A percentile compares a stretch with the other conserved stretches of the same genome.
Conservation (phyloP, 2,329 filamentous ascomycete species). For the Colletotrichum somersetense region DNA sequence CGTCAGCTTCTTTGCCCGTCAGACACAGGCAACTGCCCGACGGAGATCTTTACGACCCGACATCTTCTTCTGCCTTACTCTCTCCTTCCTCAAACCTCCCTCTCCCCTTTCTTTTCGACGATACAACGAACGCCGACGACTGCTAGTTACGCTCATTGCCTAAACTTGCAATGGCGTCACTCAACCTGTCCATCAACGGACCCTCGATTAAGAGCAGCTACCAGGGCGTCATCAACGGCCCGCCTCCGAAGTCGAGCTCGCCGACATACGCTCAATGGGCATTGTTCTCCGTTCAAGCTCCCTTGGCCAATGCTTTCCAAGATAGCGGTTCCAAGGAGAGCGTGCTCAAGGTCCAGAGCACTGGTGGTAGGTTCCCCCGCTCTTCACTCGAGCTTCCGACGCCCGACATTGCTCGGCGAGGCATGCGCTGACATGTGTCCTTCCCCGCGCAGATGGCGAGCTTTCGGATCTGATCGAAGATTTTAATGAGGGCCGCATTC, state of each 20-base stretch:
- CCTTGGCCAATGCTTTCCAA: constrained; percentile 93
- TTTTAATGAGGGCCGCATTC: constrained; percentile 95
- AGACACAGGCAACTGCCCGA: constrained; percentile 40
- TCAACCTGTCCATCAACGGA: constrained; percentile 84
- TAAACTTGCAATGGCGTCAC: constrained; percentile 74
- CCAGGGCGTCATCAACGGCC: constrained; percentile 68
- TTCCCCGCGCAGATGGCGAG: constrained; percentile 78
- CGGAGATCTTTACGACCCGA: constrained; percentile 31
- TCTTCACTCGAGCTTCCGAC: constrained; percentile 29
- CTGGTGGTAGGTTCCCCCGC: constrained; percentile 73
- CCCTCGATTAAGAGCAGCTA: constrained; percentile 88
- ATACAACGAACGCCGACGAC: constrained; percentile 25
- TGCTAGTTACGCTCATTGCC: constrained; percentile 43
- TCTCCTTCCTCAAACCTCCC: constrained; percentile 8
- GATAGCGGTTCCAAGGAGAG: constrained; percentile 90
- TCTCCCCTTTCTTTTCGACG: constrained; percentile 16
- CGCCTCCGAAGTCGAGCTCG: constrained; percentile 69
- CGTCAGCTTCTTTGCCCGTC: constrained; percentile 42
- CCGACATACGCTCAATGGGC: constrained; percentile 93
- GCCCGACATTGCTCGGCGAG: constrained; percentile 31
- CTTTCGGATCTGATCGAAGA: constrained; percentile 91
- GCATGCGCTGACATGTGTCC: constrained; percentile 39
- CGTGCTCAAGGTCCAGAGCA: constrained; percentile 92
- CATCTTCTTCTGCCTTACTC: constrained; percentile 25
- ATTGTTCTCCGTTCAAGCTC: constrained; percentile 91